These are phyloP conservation scores for Phytophthora sansomeana DNA, from an alignment of 352 stramenopile genomes.

Conservation along the genomic window DNA sequence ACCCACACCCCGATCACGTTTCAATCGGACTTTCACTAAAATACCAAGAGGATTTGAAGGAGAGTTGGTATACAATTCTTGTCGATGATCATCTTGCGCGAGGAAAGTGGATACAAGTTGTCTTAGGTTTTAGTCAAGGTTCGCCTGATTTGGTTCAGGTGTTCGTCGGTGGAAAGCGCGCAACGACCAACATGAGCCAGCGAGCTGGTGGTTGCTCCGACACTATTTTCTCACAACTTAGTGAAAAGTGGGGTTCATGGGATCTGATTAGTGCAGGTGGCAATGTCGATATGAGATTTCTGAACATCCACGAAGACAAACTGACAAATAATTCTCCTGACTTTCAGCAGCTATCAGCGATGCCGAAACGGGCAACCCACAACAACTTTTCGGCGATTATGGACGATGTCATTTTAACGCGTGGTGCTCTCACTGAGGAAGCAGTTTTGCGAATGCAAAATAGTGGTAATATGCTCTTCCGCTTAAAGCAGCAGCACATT, in stretches of 20 bases:
- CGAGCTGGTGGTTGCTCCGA: not conserved
- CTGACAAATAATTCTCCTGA: not conserved
- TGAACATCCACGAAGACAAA: constrained; percentile 1
- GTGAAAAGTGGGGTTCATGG: constrained; percentile 22
- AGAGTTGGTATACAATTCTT: constrained; percentile 17
- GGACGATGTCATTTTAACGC: constrained; percentile 45
- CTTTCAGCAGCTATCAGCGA: not conserved
- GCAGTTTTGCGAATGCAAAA: constrained; percentile 29
- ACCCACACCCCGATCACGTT: constrained; percentile 18
- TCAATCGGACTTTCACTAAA: constrained; percentile 23
- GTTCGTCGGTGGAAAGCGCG: constrained; percentile 27
- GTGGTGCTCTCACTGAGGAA: constrained; percentile 7
- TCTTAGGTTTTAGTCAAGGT: constrained; percentile 14
- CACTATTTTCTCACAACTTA: constrained; percentile 11
- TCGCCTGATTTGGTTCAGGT: constrained; percentile 13
- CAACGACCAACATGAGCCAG: constrained; percentile 18
- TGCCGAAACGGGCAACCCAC: constrained; percentile 9
- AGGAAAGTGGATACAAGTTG: constrained; percentile 31
- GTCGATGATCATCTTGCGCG: constrained; percentile 21
- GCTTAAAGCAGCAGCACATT: constrained; percentile 43
- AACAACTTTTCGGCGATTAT: constrained; percentile 31
- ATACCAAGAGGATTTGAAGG: constrained; percentile 1
- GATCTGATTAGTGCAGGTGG: constrained; percentile 25
- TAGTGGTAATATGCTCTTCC: constrained; percentile 46
- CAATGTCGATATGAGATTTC: not conserved